These are phyloP conservation scores for Lanmaoa pseudosensibilis DNA, from an alignment of 768 basidiomycete genomes.

Conservation along the genomic window DNA sequence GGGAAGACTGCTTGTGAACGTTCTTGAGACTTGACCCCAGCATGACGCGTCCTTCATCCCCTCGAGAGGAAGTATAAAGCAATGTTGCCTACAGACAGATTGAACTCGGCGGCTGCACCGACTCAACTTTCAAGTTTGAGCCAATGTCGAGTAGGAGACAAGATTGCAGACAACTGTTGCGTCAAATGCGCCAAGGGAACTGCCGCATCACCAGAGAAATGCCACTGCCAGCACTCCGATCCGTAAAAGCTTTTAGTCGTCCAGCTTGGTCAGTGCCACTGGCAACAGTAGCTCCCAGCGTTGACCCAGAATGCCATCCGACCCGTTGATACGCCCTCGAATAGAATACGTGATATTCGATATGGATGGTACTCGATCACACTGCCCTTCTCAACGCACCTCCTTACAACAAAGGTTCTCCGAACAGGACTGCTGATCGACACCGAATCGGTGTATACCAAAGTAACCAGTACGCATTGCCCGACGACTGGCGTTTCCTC, in stretches of 20 bases:
- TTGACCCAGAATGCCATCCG: conserved; percentile 10
- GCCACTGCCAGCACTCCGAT: too few relatives aligned
- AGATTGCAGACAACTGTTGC: too few relatives aligned
- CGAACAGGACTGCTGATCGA: conserved; percentile 68
- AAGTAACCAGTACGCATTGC: conserved; percentile 65
- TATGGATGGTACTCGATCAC: conserved; percentile 55
- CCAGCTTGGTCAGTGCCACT: not conserved
- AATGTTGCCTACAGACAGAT: not conserved
- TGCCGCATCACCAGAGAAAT: too few relatives aligned
- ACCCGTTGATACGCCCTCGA: conserved; percentile 13
- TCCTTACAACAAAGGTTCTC: conserved; percentile 2
- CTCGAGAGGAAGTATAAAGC: not conserved
- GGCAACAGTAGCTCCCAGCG: not conserved
- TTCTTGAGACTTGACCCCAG: not conserved
- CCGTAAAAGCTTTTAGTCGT: too few relatives aligned
- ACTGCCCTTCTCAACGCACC: not conserved
- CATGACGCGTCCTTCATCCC: not conserved
- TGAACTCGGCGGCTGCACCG: too few relatives aligned
- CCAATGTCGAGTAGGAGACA: too few relatives aligned
- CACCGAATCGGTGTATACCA: conserved; percentile 73
- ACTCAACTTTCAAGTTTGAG: too few relatives aligned
- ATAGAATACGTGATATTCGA: conserved; percentile 71
- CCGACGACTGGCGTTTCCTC: not conserved
- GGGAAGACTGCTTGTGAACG: not conserved
- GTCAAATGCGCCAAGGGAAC: too few relatives aligned